Evolutionary conservation across 352 stramenopile genomes (phyloP), one percentile per base, ranked within the genome.

Genomic region (Globisporangium echinulatum): DNA sequence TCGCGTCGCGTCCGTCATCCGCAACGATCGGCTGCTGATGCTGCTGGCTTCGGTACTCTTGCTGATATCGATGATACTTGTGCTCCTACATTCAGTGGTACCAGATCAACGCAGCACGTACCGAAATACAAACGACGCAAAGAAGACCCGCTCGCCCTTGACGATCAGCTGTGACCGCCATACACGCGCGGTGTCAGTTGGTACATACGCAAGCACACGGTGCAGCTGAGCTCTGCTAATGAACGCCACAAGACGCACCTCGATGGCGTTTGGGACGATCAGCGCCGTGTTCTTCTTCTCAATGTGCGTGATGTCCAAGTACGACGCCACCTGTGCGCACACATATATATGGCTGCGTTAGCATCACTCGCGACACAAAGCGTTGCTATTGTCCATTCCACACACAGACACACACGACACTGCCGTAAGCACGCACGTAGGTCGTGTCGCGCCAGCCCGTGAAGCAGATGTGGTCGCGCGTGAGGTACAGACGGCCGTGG

Each of bases 271-370:
- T 4, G 85, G 85, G 7, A 93, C 85, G 56, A 94, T 90, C 33
- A 94, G 61, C 7, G 85, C 83, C 3, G 83, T 88, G 49, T 93
- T 92, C 53, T 94, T 94, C 61, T 92, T 92, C 61, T 92, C 85
- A 60, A 94, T 79, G 33, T 56, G 49, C 25, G 65, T 66, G 56
- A 94, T 90, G 13, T 92, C 78, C n/a, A 80, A 70, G 46, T 87
- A 88, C 6, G 72, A 82, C n/a, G 77, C 61, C 39, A 92, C 81
- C 82, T 92, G 54, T 33, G 49, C 15, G 0, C 17, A 14, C 38
- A 48, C 14, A 17, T 40, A 37, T 38, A 54, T 36, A 37, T 14
- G 15, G 25, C 25, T 33, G 25, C 25, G 25, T 33, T 33, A 43
- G 6, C 33, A 38, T 11, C 25, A 33, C 25, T 33, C 25, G 25